Conservation (phyloP, 2,329 filamentous ascomycete genomes). For the Trichothecium sympodiale region DNA sequence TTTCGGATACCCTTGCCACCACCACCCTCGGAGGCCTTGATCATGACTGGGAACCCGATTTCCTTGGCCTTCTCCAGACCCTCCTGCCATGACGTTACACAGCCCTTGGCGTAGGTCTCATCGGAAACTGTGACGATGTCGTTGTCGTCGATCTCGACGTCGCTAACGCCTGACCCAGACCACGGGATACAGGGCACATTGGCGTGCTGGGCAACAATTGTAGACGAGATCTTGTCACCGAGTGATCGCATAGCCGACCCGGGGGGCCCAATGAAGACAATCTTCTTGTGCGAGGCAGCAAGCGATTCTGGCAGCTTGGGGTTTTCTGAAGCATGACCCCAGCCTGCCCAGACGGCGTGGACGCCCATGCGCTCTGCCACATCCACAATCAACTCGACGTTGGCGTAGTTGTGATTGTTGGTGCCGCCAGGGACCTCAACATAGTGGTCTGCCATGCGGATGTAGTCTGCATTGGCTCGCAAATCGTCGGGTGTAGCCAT, state of each 20-base stretch:
- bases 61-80: slow-evolving; percentile 75
- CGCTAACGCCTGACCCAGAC: slow-evolving; percentile 86
- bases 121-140: slow-evolving; percentile 91
- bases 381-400: slow-evolving; percentile 98
- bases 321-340: slow-evolving; percentile 98
- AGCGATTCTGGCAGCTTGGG: slow-evolving; percentile 93
- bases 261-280: slow-evolving; percentile 96
- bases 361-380: slow-evolving; percentile 97
- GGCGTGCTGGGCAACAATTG: slow-evolving; percentile 96
- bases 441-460: slow-evolving; percentile 98
- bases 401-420: slow-evolving; percentile 99
- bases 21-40: slow-evolving; percentile 99
- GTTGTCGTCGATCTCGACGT: slow-evolving; percentile 65
- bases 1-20: slow-evolving; percentile 99
- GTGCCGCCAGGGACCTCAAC: slow-evolving; percentile 97
- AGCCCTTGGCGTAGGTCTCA: slow-evolving; percentile 78
- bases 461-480: slow-evolving; percentile 96
- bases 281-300: slow-evolving; percentile 94
- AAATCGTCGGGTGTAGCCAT: slow-evolving; percentile 99
- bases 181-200: slow-evolving; percentile 97
- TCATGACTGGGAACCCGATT: slow-evolving; percentile 99
- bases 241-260: slow-evolving; percentile 98
- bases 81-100: slow-evolving; percentile 81
- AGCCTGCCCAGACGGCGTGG: slow-evolving; percentile 97
- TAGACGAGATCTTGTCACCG: slow-evolving; percentile 98